These are phyloP conservation scores for Boehmeria nivea DNA, from an alignment of 306 rosid genomes.

Conservation along the genomic window DNA sequence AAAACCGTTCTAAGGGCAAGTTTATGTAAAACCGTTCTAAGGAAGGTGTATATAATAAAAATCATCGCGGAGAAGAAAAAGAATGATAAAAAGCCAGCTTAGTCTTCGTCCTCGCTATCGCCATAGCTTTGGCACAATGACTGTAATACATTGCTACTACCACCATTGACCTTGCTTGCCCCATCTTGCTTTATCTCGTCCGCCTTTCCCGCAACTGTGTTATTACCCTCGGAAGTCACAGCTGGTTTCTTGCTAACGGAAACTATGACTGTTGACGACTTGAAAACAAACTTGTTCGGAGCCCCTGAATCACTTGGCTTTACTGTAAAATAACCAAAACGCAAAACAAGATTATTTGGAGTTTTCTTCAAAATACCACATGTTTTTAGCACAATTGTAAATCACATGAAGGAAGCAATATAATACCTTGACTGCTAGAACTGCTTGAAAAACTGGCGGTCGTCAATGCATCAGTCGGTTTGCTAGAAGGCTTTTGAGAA, in stretches of 20 bases:
- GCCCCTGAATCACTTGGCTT: slow-evolving; percentile 22
- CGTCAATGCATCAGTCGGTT: slow-evolving; percentile 43
- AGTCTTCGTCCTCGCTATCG: slow-evolving; percentile 44
- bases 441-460: slow-evolving; percentile 33
- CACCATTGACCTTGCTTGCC: slow-evolving; percentile 11
- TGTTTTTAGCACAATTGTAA: too few relatives aligned
- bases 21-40: too few relatives aligned
- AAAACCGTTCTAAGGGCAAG: too few relatives aligned
- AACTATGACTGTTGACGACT: slow-evolving; percentile 40
- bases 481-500: slow-evolving; percentile 29
- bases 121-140: slow-evolving; percentile 52
- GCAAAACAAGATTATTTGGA: too few relatives aligned
- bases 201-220: slow-evolving; percentile 2
- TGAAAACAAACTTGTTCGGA: slow-evolving; percentile 16
- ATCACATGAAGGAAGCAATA: too few relatives aligned
- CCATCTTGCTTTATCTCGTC: too few relatives aligned
- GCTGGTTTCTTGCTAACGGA: slow-evolving; percentile 48
- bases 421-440: slow-evolving; percentile 41
- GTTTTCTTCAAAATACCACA: too few relatives aligned
- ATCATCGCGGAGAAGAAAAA: too few relatives aligned
- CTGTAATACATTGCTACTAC: slow-evolving; percentile 22
- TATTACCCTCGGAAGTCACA: slow-evolving; percentile 17
- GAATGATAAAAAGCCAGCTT: too few relatives aligned
- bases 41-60: too few relatives aligned
- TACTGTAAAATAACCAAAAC: slow-evolving; percentile 42